Conservation (phyloP, 2,329 filamentous ascomycete species). For the Aotearoamyces nothofagi region DNA sequence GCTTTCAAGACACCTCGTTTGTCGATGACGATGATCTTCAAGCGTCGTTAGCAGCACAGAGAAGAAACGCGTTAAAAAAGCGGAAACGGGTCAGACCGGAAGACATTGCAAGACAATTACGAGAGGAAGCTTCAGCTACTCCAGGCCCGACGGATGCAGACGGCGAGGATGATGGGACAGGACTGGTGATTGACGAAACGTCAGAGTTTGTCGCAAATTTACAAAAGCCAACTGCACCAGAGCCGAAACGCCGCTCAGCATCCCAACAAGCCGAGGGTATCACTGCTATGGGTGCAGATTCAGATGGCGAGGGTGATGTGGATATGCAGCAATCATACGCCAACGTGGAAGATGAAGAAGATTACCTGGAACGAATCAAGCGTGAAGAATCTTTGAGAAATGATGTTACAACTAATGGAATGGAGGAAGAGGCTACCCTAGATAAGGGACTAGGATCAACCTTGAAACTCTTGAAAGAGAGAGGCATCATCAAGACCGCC, state of each 20-base stretch:
- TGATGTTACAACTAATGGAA: constrained; percentile 49
- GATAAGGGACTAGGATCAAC: constrained; percentile 68
- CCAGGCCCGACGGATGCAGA: constrained; percentile 44
- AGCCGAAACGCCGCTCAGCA: constrained; percentile 26
- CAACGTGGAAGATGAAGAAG: constrained; percentile 26
- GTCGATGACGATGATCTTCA: constrained; percentile 91
- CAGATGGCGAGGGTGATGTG: constrained; percentile 26
- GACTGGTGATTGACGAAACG: constrained; percentile 88
- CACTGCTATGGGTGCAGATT: constrained; percentile 29
- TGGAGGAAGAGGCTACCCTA: constrained; percentile 75
- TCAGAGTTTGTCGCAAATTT: constrained; percentile 87
- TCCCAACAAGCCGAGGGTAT: constrained; percentile 23
- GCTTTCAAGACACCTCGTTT: constrained; percentile 51
- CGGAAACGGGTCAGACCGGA: constrained; percentile 76
- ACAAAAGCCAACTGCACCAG: constrained; percentile 45
- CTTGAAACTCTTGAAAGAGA: constrained; percentile 68
- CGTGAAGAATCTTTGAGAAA: constrained; percentile 30
- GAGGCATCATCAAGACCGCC: constrained; percentile 59
- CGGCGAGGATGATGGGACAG: constrained; percentile 31
- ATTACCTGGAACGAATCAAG: constrained; percentile 31
- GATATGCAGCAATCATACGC: constrained; percentile 20
- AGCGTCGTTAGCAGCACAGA: constrained; percentile 67
- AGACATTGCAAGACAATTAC: constrained; percentile 70
- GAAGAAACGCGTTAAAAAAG: constrained; percentile 76
- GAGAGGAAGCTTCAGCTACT: constrained; percentile 37